phyloP scores from a whole-genome alignment of 2,329 filamentous ascomycete species.

The Pseudogymnoascus sp. region DNA sequence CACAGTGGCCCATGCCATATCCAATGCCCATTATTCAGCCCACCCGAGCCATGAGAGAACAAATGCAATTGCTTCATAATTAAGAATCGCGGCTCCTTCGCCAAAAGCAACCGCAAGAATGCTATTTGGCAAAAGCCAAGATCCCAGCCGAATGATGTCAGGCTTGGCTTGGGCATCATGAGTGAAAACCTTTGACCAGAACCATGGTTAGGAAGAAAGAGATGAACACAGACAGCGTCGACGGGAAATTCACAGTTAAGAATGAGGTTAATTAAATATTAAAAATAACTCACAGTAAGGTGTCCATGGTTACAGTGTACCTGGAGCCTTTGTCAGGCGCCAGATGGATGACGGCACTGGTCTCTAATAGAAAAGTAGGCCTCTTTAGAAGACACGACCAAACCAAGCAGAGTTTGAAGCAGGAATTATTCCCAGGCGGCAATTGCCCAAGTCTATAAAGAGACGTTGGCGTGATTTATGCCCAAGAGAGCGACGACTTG shows the following conservation, averaged over 20 bases:
- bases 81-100: background rate
- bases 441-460: background rate
- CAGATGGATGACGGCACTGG: slow-evolving; percentile 1
- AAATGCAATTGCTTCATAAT: background rate
- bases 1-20: background rate
- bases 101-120: background rate
- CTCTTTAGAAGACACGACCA: background rate
- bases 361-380: background rate
- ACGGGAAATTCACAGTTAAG: background rate
- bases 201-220: background rate
- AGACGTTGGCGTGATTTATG: background rate
- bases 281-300: slow-evolving; percentile 35
- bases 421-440: background rate
- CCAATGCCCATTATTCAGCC: background rate
- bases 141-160: background rate
- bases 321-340: background rate
- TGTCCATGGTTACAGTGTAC: slow-evolving; percentile 35
- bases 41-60: background rate
- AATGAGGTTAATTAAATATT: background rate
- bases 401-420: background rate
- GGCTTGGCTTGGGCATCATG: background rate
- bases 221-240: background rate
- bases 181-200: background rate
- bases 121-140: background rate
- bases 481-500: background rate